Evolutionary conservation across 2,329 filamentous ascomycete species (phyloP).

Genomic region (Ophiocordyceps camponoti-leonardi): DNA sequence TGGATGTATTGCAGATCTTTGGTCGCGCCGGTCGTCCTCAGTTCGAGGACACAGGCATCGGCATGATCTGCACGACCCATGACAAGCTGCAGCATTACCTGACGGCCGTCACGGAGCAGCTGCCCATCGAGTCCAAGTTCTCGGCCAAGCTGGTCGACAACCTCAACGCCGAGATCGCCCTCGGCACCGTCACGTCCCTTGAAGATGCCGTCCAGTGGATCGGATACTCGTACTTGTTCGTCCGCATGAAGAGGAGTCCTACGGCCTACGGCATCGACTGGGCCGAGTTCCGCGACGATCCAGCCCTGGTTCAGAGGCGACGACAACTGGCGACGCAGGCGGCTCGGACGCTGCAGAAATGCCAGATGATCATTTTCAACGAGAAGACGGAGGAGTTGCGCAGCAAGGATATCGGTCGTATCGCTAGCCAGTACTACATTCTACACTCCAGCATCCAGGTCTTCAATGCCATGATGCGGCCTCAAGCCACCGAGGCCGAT

Average conservation of each 20-base stretch:
- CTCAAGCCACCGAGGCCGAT: conserved; percentile 74
- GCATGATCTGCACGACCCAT: conserved; percentile 94
- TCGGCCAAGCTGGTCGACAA: conserved; percentile 91
- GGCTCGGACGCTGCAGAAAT: conserved; percentile 70
- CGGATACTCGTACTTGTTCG: conserved; percentile 93
- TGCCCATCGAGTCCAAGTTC: conserved; percentile 94
- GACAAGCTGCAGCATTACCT: conserved; percentile 87
- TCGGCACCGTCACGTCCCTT: conserved; percentile 91
- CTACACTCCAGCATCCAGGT: conserved; percentile 85
- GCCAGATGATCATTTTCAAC: conserved; percentile 98
- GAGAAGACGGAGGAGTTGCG: conserved; percentile 83
- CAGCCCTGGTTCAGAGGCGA: conserved; percentile 68
- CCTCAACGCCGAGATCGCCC: conserved; percentile 80
- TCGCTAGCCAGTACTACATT: conserved; percentile 95
- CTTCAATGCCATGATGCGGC: conserved; percentile 89
- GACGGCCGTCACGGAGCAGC: conserved; percentile 82
- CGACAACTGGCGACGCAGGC: conserved; percentile 79
- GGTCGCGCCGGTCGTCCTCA: conserved; percentile 95
- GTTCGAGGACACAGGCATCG: conserved; percentile 93
- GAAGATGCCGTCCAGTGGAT: conserved; percentile 92
- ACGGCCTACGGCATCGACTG: conserved; percentile 91
- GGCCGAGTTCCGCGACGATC: conserved; percentile 78
- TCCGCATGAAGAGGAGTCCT: conserved; percentile 87
- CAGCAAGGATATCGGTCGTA: conserved; percentile 87
- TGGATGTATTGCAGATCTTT: conserved; percentile 96